Base-by-base conservation (phyloP, 2,329 filamentous ascomycete species). In the Trichoderma pleuroti region DNA sequence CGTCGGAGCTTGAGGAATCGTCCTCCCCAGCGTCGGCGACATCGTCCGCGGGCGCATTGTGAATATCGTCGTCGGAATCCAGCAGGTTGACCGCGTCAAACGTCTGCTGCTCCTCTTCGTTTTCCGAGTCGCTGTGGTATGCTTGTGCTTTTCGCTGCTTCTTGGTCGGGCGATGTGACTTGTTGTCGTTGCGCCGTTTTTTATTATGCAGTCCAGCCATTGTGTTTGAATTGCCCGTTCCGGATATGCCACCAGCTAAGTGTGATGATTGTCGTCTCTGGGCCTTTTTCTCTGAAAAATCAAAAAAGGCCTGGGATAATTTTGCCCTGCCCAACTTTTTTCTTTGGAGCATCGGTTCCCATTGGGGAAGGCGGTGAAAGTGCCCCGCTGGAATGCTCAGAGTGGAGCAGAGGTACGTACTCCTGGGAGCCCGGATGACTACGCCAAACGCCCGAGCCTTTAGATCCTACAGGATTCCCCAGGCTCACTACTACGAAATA, bases 21-120 rank as follows among this genome's bases (percentile, higher is more conserved):
- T 79, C 80, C 4, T 81, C 79, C 14, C 78, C 82, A 0, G 81
- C 82, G 16, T 75, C 78, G 11, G 80, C 81, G 54, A 83, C 81
- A 54, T 88, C 85, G 71, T 89, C 86, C 21, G 84, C 85, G 7
- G 79, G 77, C 54, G 84, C 84, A 74, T 87, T 85, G 75, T 87
- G 83, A 66, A 88, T 82, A 68, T 88, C 86, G 69, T 88, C 86
- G 74, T 89, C 86, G 6, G 86, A 88, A 76, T 88, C 86, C 63
- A 87, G 81, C 18, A 88, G 80, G 73, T 87, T 83, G 72, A 87
- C 84, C 2, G 86, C 83, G 34, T 83, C 79, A 76, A 87, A 87
- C 66, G 82, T 81, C 62, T 83, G 76, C 60, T 83, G 76, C 34
- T 62, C 77, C 10, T 81, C 81, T n/a, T 80, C 78, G 68, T 70